Conservation (phyloP, 139 green algal genomes). For the Chlorella sp. region DNA sequence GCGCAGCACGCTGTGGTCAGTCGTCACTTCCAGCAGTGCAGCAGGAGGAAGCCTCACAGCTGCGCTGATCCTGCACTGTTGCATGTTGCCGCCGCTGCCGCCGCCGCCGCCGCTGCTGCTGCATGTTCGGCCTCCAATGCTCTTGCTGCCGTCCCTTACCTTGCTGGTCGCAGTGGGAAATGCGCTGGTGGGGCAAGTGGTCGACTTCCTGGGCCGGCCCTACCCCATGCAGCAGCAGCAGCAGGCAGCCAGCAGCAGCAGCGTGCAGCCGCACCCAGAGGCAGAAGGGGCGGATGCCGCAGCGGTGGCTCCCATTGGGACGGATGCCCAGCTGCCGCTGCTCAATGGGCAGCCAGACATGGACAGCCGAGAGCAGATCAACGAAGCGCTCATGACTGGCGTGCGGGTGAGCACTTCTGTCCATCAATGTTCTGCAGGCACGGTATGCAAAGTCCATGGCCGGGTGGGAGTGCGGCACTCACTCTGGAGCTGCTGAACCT, state of each 20-base stretch:
- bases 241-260: background rate
- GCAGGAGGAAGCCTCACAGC: too few species aligned
- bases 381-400: slow-evolving; percentile 77
- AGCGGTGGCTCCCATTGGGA: slow-evolving; percentile 39
- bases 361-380: slow-evolving; percentile 82
- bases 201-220: slow-evolving; percentile 72
- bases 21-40: too few species aligned
- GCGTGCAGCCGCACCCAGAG: slow-evolving; percentile 33
- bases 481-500: too few species aligned
- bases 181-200: slow-evolving; percentile 55
- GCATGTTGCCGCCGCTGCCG: too few species aligned
- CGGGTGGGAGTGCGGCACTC: background rate
- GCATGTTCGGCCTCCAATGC: too few species aligned
- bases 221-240: background rate
- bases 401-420: slow-evolving; percentile 72
- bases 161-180: slow-evolving; percentile 44
- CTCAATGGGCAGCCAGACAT: slow-evolving; percentile 74
- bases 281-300: background rate
- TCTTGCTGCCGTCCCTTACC: background rate
- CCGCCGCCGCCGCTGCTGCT: too few species aligned
- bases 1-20: too few species aligned
- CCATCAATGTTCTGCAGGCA: too few species aligned
- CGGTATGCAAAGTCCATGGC: too few species aligned
- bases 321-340: slow-evolving; percentile 61
- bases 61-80: too few species aligned